A percentile compares a stretch with the other conserved stretches of the same genome.
Evolutionary conservation across 768 basidiomycete genomes (phyloP).

Genomic region (Xerocomellus chrysenteron): DNA sequence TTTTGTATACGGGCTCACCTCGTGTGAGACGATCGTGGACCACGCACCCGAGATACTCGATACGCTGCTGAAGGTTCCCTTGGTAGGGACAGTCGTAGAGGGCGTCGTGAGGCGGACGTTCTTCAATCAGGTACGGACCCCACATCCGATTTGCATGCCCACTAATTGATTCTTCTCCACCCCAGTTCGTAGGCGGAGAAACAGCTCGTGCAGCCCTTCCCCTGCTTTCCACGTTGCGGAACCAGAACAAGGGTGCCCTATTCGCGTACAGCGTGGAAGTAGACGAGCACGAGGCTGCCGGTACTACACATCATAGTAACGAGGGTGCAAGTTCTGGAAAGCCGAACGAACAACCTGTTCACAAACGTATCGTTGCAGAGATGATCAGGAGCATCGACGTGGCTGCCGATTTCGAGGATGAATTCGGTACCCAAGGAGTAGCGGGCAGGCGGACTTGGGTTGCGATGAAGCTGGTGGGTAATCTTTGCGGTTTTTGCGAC

Average conservation of each 20-base stretch:
- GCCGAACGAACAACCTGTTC: conserved; percentile 32
- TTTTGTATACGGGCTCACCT: conserved; percentile 78
- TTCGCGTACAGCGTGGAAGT: conserved; percentile 89
- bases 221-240: conserved; percentile 59
- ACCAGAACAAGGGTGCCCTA: conserved; percentile 69
- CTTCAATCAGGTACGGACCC: conserved; percentile 67
- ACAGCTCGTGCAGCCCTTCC: conserved; percentile 68
- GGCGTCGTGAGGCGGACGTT: conserved; percentile 75
- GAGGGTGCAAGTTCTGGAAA: conserved; percentile 1
- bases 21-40: conserved; percentile 75
- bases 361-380: conserved; percentile 71
- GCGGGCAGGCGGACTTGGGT: conserved; percentile 70
- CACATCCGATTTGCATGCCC: neutral
- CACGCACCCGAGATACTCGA: conserved; percentile 65
- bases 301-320: conserved; percentile 4
- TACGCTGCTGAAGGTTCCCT: conserved; percentile 47
- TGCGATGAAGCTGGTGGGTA: conserved; percentile 75
- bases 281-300: conserved; percentile 54
- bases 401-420: conserved; percentile 78
- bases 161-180: neutral
- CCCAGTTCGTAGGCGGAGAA: conserved; percentile 89
- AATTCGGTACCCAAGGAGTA: conserved; percentile 21
- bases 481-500: neutral
- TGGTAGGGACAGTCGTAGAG: conserved; percentile 62
- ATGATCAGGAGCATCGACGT: conserved; percentile 75